phyloP scores from a whole-genome alignment of 2,329 filamentous ascomycete genomes.

The Ascochyta koolunga region DNA sequence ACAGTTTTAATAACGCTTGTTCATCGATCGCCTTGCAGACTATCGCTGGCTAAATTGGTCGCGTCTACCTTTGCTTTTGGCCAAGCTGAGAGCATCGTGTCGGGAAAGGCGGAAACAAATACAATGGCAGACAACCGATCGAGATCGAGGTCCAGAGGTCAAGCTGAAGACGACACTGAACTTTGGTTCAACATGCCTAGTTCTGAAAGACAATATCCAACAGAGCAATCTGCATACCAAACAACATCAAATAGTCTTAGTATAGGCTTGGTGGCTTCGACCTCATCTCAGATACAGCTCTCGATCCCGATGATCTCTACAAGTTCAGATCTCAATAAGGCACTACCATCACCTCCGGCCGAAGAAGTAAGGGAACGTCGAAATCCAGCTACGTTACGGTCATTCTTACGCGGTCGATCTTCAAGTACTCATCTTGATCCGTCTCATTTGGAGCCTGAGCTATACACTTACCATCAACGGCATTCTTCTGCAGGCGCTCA shows the following conservation, averaged over 20 bases:
- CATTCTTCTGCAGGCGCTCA: slow-evolving; percentile 26
- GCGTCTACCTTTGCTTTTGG: background rate
- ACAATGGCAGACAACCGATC: slow-evolving; percentile 31
- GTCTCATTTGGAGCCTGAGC: slow-evolving; percentile 8
- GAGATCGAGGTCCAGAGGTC: slow-evolving; percentile 20
- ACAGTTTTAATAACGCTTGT: slow-evolving; percentile 33
- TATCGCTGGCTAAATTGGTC: slow-evolving; percentile 26
- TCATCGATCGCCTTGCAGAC: slow-evolving; percentile 30
- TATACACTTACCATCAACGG: slow-evolving; percentile 21
- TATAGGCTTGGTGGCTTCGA: slow-evolving; percentile 21
- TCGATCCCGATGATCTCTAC: slow-evolving; percentile 29
- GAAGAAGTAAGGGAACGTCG: slow-evolving; percentile 31
- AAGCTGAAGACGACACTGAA: slow-evolving; percentile 29
- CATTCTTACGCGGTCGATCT: slow-evolving; percentile 34
- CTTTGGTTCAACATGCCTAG: slow-evolving; percentile 41
- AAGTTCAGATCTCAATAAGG: slow-evolving; percentile 35
- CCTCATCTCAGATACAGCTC: slow-evolving; percentile 12
- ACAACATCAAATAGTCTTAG: slow-evolving; percentile 33
- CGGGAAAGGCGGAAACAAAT: background rate
- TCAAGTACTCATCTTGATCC: slow-evolving; percentile 27
- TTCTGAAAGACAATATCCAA: slow-evolving; percentile 16
- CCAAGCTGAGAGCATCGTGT: background rate
- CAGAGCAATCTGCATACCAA: slow-evolving; percentile 37
- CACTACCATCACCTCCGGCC: slow-evolving; percentile 36
- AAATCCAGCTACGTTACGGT: slow-evolving; percentile 33